Conservation (phyloP, 768 basidiomycete species). For the Auricularia sp. region DNA sequence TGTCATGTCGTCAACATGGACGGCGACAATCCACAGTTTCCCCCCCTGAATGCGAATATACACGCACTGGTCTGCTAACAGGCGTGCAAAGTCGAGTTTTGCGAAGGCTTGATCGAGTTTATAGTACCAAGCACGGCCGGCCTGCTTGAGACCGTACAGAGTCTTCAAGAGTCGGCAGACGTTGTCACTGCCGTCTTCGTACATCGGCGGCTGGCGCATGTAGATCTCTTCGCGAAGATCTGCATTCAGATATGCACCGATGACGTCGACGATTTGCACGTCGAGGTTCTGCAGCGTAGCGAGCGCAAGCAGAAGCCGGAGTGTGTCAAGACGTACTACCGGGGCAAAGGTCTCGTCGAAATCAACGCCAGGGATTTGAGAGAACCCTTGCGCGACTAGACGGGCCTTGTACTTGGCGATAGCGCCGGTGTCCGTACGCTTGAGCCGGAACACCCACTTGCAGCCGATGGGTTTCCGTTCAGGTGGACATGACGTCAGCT, state of each 20-base stretch:
- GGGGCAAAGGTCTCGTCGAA: slow-evolving; percentile 7
- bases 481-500: slow-evolving; percentile 9
- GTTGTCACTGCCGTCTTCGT: slow-evolving; percentile 6
- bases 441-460: slow-evolving; percentile 18
- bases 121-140: slow-evolving; percentile 14
- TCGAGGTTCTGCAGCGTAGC: slow-evolving; percentile 10
- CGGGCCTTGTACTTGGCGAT: slow-evolving; percentile 16
- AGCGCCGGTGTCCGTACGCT: slow-evolving; percentile 13
- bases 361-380: slow-evolving; percentile 15
- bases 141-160: slow-evolving; percentile 19
- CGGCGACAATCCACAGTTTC: not conserved
- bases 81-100: not conserved
- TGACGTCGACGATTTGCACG: slow-evolving; percentile 12
- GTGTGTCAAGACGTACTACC: slow-evolving; percentile 2
- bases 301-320: slow-evolving; percentile 11
- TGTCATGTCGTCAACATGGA: no score
- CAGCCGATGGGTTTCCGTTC: slow-evolving; percentile 13
- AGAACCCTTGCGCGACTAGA: slow-evolving; percentile 20
- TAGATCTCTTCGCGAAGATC: slow-evolving; percentile 14
- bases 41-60: slow-evolving; percentile 1
- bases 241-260: slow-evolving; percentile 11
- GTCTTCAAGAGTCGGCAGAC: slow-evolving; percentile 17
- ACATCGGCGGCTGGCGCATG: slow-evolving; percentile 22
- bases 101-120: slow-evolving; percentile 2
- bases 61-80: slow-evolving; percentile 3